These are phyloP conservation scores for Wickerhamiella vanderwaltii DNA, from an alignment of 805 yeast genomes.

Conservation along the genomic window DNA sequence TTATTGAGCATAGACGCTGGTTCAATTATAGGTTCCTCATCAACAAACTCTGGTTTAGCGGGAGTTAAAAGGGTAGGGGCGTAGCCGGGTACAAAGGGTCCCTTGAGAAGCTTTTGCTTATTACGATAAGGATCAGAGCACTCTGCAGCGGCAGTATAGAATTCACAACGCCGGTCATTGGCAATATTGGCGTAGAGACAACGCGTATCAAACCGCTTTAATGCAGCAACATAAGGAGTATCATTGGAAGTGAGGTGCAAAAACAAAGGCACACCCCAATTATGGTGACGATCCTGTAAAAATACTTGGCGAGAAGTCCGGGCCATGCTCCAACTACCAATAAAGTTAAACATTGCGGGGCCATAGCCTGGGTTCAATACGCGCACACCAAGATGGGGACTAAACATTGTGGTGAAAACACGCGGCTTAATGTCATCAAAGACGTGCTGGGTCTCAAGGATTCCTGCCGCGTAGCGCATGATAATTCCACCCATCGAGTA, in stretches of 20 bases:
- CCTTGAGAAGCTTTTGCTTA: conserved; percentile 11
- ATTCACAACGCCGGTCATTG: conserved; percentile 69
- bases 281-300: conserved; percentile 26
- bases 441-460: conserved; percentile 40
- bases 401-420: conserved; percentile 47
- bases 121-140: conserved; percentile 15
- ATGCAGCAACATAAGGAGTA: conserved; percentile 48
- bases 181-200: conserved; percentile 62
- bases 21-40: neutral
- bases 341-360: conserved; percentile 43
- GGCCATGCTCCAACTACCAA: conserved; percentile 57
- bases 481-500: conserved; percentile 86
- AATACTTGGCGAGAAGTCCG: conserved; percentile 67
- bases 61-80: conserved; percentile 17
- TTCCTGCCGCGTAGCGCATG: conserved; percentile 69
- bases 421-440: conserved; percentile 47
- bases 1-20: neutral
- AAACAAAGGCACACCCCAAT: conserved; percentile 39
- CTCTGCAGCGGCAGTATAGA: conserved; percentile 72
- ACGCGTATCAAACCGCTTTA: conserved; percentile 40
- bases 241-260: conserved; percentile 51
- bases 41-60: neutral
- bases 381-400: conserved; percentile 59
- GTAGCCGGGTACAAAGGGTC: conserved; percentile 19
- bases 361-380: conserved; percentile 43